Percentiles rank a stretch among this genome's conserved stretches.
These are phyloP conservation scores for Pleurotus salmoneostramineus DNA, from an alignment of 768 basidiomycete species.

Conservation along the genomic window DNA sequence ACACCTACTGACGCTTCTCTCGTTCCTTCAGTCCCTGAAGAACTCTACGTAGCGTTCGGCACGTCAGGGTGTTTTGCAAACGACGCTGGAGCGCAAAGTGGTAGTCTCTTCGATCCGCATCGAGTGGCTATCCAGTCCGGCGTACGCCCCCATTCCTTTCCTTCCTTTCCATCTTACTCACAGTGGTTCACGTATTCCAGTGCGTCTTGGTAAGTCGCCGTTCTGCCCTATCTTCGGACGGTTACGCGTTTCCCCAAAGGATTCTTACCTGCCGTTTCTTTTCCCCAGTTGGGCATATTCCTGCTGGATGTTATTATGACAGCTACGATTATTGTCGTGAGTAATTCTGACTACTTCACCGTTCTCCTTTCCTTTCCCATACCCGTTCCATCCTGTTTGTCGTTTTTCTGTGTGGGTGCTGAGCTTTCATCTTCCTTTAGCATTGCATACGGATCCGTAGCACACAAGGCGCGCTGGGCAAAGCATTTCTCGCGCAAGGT, in stretches of 20 bases:
- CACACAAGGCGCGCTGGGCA: constrained; percentile 18
- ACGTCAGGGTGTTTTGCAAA: constrained; percentile 11
- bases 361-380: too few species aligned
- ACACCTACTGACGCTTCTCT: background rate
- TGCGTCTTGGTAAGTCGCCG: constrained; percentile 5
- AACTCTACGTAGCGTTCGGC: constrained; percentile 6
- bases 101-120: background rate
- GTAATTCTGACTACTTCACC: background rate
- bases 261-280: too few species aligned
- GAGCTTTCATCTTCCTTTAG: constrained; percentile 7
- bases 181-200: background rate
- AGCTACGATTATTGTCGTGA: constrained; percentile 15
- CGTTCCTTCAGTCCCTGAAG: constrained; percentile 2
- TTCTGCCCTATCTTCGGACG: background rate
- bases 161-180: background rate
- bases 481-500: constrained; percentile 20
- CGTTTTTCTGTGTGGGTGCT: background rate
- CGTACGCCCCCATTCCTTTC: constrained; percentile 3
- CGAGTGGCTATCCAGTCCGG: constrained; percentile 8
- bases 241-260: background rate
- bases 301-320: constrained; percentile 17
- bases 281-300: constrained; percentile 14
- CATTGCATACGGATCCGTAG: constrained; percentile 20
- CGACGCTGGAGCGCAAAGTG: constrained; percentile 4
- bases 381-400: background rate